Evolutionary conservation across 176 grass and related monocot species (phyloP), one percentile per base, ranked within the genome.

Genomic region (Thinopyrum elongatum): DNA sequence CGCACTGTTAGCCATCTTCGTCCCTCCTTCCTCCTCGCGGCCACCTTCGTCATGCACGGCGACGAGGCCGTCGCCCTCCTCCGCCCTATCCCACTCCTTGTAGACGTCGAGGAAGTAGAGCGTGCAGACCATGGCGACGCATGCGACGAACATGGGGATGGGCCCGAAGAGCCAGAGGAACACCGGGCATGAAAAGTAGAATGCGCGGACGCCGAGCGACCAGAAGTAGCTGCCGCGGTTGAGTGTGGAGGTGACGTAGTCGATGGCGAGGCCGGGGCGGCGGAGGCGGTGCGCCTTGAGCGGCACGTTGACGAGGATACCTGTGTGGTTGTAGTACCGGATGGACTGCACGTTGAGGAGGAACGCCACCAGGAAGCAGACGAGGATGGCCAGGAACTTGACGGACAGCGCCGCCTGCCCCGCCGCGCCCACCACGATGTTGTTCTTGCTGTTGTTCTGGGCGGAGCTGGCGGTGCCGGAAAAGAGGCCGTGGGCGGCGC

Each of bases 331-430:
- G 90, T 97, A 97, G 88, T 91, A 94, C 15, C 95, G 78, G 70
- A 97, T 90, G 39, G 92, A 94, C 81, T 97, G 92, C 78, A 97
- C 80, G 86, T 94, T 94, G 79, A 98, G 89, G 34, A 98, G 86
- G 83, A 98, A 98, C n/a, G 95, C 89, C 6, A 95, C 76, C 6
- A 93, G 82, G 91, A 98, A 95, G 93, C 91, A 98, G 5, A 98
- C 44, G 2, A 97, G 77, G 47, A 97, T 86, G 21, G 91, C 77
- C 35, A 97, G 87, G 84, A 93, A 95, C 85, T 95, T 97, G 82
- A 39, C 6, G 0, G 88, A 63, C 69, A 91, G 68, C 35, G 62
- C 86, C 0, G 42, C 26, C 44, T 30, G 28, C 39, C 70, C 77
- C 14, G n/a, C 55, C 53, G 76, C 22, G 22, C 57, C 76, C 22